Evolutionary conservation across 2,329 filamentous ascomycete species (phyloP).

Genomic region (Exutisphaerella laricina): DNA sequence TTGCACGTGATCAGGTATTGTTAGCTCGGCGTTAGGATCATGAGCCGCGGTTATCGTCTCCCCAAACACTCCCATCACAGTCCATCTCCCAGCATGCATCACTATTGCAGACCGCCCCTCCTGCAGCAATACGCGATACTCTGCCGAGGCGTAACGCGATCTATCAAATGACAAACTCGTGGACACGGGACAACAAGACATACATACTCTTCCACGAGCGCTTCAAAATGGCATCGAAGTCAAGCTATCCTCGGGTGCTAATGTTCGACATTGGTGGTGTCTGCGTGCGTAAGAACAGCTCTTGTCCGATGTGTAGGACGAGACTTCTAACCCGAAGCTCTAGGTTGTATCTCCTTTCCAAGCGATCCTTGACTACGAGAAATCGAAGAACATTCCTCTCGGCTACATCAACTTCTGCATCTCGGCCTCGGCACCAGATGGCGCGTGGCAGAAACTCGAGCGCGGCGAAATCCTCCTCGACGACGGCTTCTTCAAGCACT

Average conservation of each 20-base stretch:
- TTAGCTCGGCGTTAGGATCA: too few species aligned
- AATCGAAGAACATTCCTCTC: constrained; percentile 65
- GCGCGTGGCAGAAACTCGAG: constrained; percentile 85
- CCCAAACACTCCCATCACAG: too few species aligned
- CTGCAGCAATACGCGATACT: neutral
- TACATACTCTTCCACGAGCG: constrained; percentile 22
- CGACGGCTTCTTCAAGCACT: constrained; percentile 66
- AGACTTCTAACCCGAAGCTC: too few species aligned
- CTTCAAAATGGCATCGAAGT: constrained; percentile 21
- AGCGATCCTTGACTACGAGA: constrained; percentile 86
- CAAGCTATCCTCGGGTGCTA: constrained; percentile 58
- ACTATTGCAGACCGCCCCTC: too few species aligned
- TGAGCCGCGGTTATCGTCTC: too few species aligned
- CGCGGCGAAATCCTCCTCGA: constrained; percentile 75
- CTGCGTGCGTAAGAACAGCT: constrained; percentile 61
- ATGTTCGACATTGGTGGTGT: constrained; percentile 97
- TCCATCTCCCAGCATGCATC: too few species aligned
- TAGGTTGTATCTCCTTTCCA: constrained; percentile 92
- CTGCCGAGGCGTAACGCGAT: neutral
- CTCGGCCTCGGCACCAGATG: constrained; percentile 67
- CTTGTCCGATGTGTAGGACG: too few species aligned
- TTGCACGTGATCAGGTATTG: too few species aligned
- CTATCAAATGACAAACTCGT: constrained; percentile 9
- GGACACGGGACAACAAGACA: constrained; percentile 21
- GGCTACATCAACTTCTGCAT: constrained; percentile 93